These are phyloP conservation scores for Epichloe brachyelytri DNA, from an alignment of 2,329 filamentous ascomycete genomes.

Conservation along the genomic window DNA sequence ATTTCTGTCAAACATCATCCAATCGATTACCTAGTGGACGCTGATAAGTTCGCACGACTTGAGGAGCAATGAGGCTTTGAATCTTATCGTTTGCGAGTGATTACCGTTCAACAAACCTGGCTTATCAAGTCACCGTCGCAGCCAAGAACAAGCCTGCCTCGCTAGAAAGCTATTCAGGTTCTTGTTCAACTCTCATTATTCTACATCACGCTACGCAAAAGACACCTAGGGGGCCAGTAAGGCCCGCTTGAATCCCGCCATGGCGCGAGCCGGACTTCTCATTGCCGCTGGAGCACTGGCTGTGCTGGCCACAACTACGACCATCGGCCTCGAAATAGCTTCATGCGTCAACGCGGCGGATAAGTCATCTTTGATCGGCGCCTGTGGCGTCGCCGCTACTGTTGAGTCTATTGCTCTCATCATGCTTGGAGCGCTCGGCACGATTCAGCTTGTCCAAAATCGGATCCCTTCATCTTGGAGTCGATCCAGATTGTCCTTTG, in stretches of 20 bases:
- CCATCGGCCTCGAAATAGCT: conserved; percentile 10
- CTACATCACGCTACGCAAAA: neutral
- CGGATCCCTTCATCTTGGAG: conserved; percentile 13
- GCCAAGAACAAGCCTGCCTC: neutral
- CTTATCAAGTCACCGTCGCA: neutral
- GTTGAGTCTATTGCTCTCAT: conserved; percentile 17
- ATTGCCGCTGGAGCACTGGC: conserved; percentile 8
- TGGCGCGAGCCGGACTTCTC: conserved; percentile 6
- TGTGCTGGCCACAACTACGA: conserved; percentile 9
- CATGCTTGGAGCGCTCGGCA: conserved; percentile 20
- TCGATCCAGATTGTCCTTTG: conserved; percentile 15
- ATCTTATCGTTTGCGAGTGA: neutral
- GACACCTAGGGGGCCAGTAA: neutral
- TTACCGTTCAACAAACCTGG: neutral
- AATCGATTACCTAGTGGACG: neutral
- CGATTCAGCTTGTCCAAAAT: conserved; percentile 14
- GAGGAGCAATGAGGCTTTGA: neutral
- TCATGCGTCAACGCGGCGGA: conserved; percentile 5
- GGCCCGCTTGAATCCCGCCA: conserved; percentile 3
- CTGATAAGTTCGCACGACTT: neutral
- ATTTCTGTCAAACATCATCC: neutral
- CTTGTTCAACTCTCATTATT: neutral
- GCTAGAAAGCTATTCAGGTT: neutral
- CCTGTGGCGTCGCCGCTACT: conserved; percentile 15
- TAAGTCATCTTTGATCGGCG: conserved; percentile 2